phyloP scores from a whole-genome alignment of 139 green algal species.

The Nannochloris sp. region DNA sequence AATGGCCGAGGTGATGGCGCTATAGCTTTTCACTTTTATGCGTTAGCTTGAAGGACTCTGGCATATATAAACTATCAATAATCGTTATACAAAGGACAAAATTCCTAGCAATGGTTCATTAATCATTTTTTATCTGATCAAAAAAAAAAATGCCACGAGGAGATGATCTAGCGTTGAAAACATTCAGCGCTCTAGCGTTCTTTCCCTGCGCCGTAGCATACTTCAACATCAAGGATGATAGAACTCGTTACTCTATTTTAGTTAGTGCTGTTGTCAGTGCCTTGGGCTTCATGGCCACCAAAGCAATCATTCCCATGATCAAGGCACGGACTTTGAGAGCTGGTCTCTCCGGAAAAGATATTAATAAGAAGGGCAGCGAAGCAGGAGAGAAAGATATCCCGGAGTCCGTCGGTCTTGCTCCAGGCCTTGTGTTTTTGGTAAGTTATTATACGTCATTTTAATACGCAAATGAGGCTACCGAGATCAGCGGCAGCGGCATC shows the following conservation, averaged over 20 bases:
- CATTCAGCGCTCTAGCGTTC: not conserved
- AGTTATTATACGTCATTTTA: conserved; percentile 6
- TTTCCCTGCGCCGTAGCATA: not conserved
- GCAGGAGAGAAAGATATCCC: conserved; percentile 72
- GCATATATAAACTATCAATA: too few relatives aligned
- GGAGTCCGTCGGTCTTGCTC: conserved; percentile 81
- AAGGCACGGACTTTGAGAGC: conserved; percentile 19
- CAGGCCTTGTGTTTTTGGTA: conserved; percentile 82
- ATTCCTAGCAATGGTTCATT: too few relatives aligned
- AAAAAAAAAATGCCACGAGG: too few relatives aligned
- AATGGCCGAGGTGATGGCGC: too few relatives aligned
- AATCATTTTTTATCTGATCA: too few relatives aligned
- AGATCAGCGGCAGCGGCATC: too few relatives aligned
- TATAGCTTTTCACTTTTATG: too few relatives aligned
- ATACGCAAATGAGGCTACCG: not conserved
- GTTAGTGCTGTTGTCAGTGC: conserved; percentile 36
- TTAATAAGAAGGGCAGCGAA: conserved; percentile 80
- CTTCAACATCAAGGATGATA: conserved; percentile 1
- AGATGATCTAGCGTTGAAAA: not conserved
- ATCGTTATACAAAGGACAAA: too few relatives aligned
- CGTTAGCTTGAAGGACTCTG: too few relatives aligned
- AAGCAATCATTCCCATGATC: conserved; percentile 58
- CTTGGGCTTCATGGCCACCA: conserved; percentile 56
- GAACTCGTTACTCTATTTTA: conserved; percentile 8
- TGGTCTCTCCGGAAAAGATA: conserved; percentile 79